Evolutionary conservation across 2,329 filamentous ascomycete species (phyloP).

Genomic region (Rhynchosporium agropyri): DNA sequence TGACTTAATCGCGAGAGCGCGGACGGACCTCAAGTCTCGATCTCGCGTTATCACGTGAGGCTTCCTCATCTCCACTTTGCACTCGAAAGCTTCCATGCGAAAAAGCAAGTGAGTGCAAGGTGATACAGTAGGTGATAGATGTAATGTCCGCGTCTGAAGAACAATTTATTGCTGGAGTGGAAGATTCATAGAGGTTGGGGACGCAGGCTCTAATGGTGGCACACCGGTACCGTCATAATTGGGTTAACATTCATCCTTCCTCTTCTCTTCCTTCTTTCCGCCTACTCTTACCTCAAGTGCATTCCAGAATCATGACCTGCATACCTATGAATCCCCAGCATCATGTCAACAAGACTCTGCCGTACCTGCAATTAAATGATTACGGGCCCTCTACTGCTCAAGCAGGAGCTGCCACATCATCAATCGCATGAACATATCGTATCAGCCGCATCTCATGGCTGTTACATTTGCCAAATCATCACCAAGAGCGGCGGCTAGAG

Average conservation of each 20-base stretch:
- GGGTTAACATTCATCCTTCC: background rate
- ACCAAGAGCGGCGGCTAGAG: background rate
- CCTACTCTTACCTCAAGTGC: background rate
- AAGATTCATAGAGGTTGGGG: no score
- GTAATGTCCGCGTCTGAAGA: no score
- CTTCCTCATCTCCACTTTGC: no score
- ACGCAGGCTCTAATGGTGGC: no score
- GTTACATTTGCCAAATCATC: background rate
- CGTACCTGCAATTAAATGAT: background rate
- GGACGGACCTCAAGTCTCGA: slow-evolving; percentile 3
- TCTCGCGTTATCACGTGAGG: slow-evolving; percentile 9
- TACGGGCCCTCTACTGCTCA: background rate
- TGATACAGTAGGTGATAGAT: no score
- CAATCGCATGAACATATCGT: background rate
- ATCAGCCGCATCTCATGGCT: background rate
- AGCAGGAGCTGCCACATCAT: background rate
- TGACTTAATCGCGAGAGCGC: background rate
- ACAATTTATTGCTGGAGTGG: no score
- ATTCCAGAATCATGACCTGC: background rate
- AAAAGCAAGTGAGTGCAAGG: no score
- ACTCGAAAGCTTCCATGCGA: no score
- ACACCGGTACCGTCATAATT: background rate
- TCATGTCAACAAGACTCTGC: background rate
- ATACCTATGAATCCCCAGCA: background rate
- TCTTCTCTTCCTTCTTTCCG: no score